Evolutionary conservation across 2,329 filamentous ascomycete genomes (phyloP).

Genomic region (Keithomyces neogunnii): DNA sequence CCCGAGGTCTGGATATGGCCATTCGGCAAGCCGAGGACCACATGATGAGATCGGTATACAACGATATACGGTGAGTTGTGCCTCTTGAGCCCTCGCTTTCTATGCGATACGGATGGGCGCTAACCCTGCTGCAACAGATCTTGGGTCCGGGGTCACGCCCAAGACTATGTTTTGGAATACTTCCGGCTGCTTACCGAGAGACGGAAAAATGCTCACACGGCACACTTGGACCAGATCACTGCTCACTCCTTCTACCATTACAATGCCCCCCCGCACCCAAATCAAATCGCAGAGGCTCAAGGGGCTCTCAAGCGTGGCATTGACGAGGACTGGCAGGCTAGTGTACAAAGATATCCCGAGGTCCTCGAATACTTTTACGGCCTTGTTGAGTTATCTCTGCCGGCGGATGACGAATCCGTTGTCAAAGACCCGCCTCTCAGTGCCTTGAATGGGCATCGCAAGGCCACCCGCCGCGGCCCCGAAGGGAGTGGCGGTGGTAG

Average conservation of each 20-base stretch:
- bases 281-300: conserved; percentile 56
- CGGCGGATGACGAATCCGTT: conserved; percentile 49
- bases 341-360: conserved; percentile 69
- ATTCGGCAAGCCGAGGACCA: conserved; percentile 54
- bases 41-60: conserved; percentile 55
- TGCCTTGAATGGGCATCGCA: conserved; percentile 40
- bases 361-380: conserved; percentile 76
- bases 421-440: conserved; percentile 54
- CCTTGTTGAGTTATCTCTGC: conserved; percentile 58
- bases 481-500: neutral
- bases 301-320: conserved; percentile 62
- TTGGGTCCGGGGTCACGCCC: conserved; percentile 58
- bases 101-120: conserved; percentile 2
- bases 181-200: conserved; percentile 53
- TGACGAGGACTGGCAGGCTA: conserved; percentile 70
- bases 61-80: conserved; percentile 50
- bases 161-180: conserved; percentile 60
- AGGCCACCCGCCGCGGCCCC: conserved; percentile 32
- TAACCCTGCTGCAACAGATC: conserved; percentile 29
- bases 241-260: conserved; percentile 50
- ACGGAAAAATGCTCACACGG: conserved; percentile 48
- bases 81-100: neutral
- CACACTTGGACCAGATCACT: conserved; percentile 47
- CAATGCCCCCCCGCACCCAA: conserved; percentile 47
- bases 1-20: conserved; percentile 54